Percentiles rank a stretch among this genome's conserved stretches.
Evolutionary conservation across 2,329 filamentous ascomycete species (phyloP).

Genomic region (Aspergillus pseudotamarii): DNA sequence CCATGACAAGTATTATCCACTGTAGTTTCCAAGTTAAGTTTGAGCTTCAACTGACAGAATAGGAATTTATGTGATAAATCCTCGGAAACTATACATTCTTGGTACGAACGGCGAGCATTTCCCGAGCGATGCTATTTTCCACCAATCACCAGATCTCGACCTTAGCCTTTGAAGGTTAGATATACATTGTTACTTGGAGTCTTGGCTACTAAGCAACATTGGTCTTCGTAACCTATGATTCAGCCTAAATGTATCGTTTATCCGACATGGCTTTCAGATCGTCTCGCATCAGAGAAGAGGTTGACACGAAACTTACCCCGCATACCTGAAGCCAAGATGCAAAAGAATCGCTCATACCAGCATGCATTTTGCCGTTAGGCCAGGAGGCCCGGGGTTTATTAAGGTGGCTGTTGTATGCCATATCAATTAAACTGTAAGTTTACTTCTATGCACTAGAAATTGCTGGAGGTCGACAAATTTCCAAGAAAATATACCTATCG

Average conservation of each 20-base stretch:
- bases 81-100: not conserved
- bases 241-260: conserved; percentile 4
- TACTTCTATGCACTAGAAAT: not conserved
- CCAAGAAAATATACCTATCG: not conserved
- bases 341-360: not conserved
- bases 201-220: not conserved
- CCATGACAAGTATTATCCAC: not conserved
- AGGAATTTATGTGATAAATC: not conserved
- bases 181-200: not conserved
- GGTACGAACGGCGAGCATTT: not conserved
- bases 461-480: not conserved
- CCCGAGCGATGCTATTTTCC: not conserved
- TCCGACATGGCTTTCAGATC: not conserved
- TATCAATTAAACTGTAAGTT: not conserved
- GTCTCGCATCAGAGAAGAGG: no score
- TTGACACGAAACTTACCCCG: not conserved
- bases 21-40: not conserved
- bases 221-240: not conserved
- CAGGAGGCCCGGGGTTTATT: not conserved
- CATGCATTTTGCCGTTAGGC: not conserved
- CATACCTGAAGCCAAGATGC: not conserved
- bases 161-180: not conserved
- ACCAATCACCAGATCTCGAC: not conserved
- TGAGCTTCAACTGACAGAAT: not conserved
- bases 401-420: not conserved